Conservation (phyloP, 1,284 basidiomycete species). For the Waitea zeae region DNA sequence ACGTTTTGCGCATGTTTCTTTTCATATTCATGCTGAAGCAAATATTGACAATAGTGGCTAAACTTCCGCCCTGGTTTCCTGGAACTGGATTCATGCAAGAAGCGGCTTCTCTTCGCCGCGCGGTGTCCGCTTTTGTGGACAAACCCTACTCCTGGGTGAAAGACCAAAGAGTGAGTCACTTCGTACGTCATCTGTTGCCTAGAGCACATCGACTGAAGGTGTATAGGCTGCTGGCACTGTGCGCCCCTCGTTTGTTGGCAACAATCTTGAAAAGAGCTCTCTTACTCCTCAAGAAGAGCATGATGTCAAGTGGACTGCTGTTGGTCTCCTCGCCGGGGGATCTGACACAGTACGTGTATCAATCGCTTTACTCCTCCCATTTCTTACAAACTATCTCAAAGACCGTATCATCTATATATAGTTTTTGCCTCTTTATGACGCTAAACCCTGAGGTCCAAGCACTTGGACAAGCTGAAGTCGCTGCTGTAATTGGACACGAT, state of each 20-base stretch:
- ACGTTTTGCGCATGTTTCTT: neutral
- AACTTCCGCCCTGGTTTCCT: slow-evolving; percentile 12
- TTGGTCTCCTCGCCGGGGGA: slow-evolving; percentile 8
- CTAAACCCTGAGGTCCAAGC: slow-evolving; percentile 8
- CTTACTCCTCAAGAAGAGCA: slow-evolving; percentile 6
- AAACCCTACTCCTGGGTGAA: slow-evolving; percentile 11
- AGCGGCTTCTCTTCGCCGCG: slow-evolving; percentile 6
- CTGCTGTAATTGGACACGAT: slow-evolving; percentile 8
- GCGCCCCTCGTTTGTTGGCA: slow-evolving; percentile 8
- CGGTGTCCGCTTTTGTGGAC: slow-evolving; percentile 7
- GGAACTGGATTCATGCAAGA: slow-evolving; percentile 12
- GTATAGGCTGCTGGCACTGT: slow-evolving; percentile 8
- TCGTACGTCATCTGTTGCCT: neutral
- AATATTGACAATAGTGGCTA: too few relatives aligned
- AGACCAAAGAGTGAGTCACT: slow-evolving; percentile 9
- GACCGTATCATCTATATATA: neutral
- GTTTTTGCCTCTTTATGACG: slow-evolving; percentile 12
- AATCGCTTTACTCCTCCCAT: neutral
- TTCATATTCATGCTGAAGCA: too few relatives aligned
- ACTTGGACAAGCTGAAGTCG: slow-evolving; percentile 10
- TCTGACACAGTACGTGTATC: slow-evolving; percentile 6
- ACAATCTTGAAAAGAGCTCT: slow-evolving; percentile 4
- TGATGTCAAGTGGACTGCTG: slow-evolving; percentile 8
- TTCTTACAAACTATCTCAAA: neutral
- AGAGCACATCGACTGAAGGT: neutral